Conservation (phyloP, 2,329 filamentous ascomycete genomes). For the Didymella glomerata region DNA sequence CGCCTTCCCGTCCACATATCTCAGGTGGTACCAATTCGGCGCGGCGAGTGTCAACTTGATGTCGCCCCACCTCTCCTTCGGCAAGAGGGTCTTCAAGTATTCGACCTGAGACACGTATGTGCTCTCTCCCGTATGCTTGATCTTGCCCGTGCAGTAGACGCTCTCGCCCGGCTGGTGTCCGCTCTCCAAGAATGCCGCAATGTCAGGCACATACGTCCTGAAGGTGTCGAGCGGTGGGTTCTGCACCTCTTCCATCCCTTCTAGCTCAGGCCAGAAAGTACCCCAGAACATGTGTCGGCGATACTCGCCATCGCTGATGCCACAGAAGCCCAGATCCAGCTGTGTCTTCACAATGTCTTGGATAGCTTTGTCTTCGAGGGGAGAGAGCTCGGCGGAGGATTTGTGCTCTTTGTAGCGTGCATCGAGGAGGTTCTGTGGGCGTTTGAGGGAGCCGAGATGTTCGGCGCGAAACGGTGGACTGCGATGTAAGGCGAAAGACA, state of each 20-base stretch:
- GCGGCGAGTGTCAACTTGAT: conserved; percentile 72
- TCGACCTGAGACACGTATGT: conserved; percentile 66
- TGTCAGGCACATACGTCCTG: conserved; percentile 65
- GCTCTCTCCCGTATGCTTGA: conserved; percentile 61
- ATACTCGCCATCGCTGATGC: conserved; percentile 74
- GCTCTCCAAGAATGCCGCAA: conserved; percentile 66
- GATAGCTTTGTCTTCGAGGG: conserved; percentile 70
- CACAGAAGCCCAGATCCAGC: conserved; percentile 66
- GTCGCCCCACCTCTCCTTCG: conserved; percentile 66
- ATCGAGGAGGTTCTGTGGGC: conserved; percentile 67
- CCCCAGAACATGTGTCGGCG: conserved; percentile 62
- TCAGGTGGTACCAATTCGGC: conserved; percentile 72
- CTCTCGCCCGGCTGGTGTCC: conserved; percentile 63
- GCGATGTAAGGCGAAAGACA: conserved; percentile 31
- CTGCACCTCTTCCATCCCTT: conserved; percentile 61
- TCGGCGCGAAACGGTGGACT: conserved; percentile 73
- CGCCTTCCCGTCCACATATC: conserved; percentile 62
- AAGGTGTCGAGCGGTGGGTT: conserved; percentile 61
- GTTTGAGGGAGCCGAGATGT: conserved; percentile 74
- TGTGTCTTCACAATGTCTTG: conserved; percentile 70
- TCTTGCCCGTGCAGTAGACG: conserved; percentile 64
- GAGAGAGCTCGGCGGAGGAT: conserved; percentile 64
- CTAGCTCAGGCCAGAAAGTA: conserved; percentile 60
- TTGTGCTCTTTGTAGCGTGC: conserved; percentile 64
- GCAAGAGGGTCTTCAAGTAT: conserved; percentile 64